These are phyloP conservation scores for Fraxinus pennsylvanica DNA, from an alignment of 257 asterid species.

Conservation along the genomic window DNA sequence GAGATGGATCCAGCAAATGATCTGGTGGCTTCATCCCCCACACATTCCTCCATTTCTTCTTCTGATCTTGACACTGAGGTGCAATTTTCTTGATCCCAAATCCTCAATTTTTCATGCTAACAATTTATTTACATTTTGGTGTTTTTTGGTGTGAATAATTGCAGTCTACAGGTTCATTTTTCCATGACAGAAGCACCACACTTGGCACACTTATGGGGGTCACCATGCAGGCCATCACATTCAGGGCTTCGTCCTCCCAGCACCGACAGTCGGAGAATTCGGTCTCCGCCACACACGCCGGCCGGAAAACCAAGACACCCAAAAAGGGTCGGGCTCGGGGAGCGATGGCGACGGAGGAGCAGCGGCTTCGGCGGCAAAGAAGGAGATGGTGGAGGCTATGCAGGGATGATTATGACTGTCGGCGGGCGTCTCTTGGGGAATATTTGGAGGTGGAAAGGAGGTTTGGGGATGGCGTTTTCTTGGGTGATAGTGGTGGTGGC, in stretches of 20 bases:
- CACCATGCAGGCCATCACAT: slow-evolving; percentile 67
- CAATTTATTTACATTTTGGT: background rate
- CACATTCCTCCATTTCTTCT: slow-evolving; percentile 78
- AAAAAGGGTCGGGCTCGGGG: slow-evolving; percentile 37
- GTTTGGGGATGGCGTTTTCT: slow-evolving; percentile 51
- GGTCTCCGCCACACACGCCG: slow-evolving; percentile 32
- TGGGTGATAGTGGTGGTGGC: slow-evolving; percentile 30
- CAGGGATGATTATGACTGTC: slow-evolving; percentile 59
- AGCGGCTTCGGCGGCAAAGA: slow-evolving; percentile 50
- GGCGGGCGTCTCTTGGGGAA: slow-evolving; percentile 79
- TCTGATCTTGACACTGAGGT: slow-evolving; percentile 99
- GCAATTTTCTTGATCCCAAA: background rate
- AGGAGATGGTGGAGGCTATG: slow-evolving; percentile 92
- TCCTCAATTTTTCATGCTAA: background rate
- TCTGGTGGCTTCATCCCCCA: slow-evolving; percentile 70
- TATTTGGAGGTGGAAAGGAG: slow-evolving; percentile 88
- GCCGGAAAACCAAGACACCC: slow-evolving; percentile 47
- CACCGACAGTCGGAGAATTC: slow-evolving; percentile 46
- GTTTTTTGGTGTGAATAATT: background rate
- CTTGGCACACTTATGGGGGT: slow-evolving; percentile 93
- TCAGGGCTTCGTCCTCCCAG: slow-evolving; percentile 68
- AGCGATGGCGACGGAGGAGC: slow-evolving; percentile 26
- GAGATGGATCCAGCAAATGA: slow-evolving; percentile 75
- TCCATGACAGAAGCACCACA: slow-evolving; percentile 89
- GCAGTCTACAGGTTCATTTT: slow-evolving; percentile 97